Evolutionary conservation across 2,329 filamentous ascomycete genomes (phyloP), one percentile per base, ranked within the genome.

Genomic region (Gliomastix tumulicola): DNA sequence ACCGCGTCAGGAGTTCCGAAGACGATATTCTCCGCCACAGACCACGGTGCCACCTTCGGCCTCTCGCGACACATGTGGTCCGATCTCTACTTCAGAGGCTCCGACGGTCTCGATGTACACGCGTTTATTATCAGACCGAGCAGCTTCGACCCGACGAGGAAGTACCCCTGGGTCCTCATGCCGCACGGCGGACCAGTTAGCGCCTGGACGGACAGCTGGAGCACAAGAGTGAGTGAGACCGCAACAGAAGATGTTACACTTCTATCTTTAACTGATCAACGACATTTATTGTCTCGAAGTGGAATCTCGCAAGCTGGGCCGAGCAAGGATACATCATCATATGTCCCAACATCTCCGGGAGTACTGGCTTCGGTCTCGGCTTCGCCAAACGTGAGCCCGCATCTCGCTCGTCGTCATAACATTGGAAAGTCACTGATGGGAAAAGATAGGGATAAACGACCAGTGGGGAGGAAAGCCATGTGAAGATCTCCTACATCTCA

Each of bases 271-370:
- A n/a, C n/a, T n/a, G n/a, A n/a, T n/a, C n/a, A n/a, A n/a, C n/a
- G n/a, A n/a, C n/a, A n/a, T n/a, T n/a, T n/a, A n/a, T n/a, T n/a
- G n/a, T n/a, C n/a, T n/a, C n/a, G n/a, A n/a, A 73, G 43, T 74
- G 67, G 66, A 77, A 79, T 41, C 59, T 65, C 1, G 66, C 68
- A 2, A 56, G 74, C 4, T 79, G 74, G 57, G 76, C 75, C 5
- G 72, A 78, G 45, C 71, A 79, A 48, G 76, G 76, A 8, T 80
- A 79, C 41, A 58, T 79, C 9, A 68, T 78, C 3, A 58, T 80
- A n/a, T 59, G 66, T 6, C 76, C 76, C 4, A 79, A 79, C 43
- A 68, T 76, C 3, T 72, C 72, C 0, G 76, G 75, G 16, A 76
- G 71, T 38, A 66, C 63, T 3, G 72, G 74, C 1, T 81, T 74